Base-by-base conservation (phyloP, 768 basidiomycete genomes). In the Rhodotorula kratochvilovae region DNA sequence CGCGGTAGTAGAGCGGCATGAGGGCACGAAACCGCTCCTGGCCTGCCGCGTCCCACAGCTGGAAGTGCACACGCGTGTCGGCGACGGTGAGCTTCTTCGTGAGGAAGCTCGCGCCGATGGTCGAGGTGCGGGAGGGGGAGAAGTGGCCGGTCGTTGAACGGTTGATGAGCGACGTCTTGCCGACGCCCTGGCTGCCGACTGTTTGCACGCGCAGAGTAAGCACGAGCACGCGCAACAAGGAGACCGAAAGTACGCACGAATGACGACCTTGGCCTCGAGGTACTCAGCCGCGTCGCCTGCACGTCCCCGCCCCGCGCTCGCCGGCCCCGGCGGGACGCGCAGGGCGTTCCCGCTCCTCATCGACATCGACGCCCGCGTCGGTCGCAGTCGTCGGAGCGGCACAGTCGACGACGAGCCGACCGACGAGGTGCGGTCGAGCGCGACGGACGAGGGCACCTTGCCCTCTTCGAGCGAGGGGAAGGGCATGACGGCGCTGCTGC, bases 1-100 rank as follows among this genome's bases (percentile, higher is more conserved):
- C 92, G 82, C 92, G 88, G 85, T 94, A 94, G 83, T 94, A 95
- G 89, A 95, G 92, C 76, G 91, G 91, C 77, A 92, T 92, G 90
- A 93, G 91, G 79, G 89, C 90, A 72, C 92, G 85, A 80, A 93
- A 94, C 71, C 92, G 84, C 83, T 93, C 92, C 84, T 94, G 92
- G 42, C 92, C 92, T 64, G 91, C 92, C 73, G 92, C 92, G 79
- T 94, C 92, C 92, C 92, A 81, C 31, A 80, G 74, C 73, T 81
- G 80, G 23, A 80, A 68, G 35, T 90, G 86, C 23, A 96, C 91
- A 80, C 89, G 90, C 78, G 90, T 84, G 66, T 90, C 91, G 75
- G 92, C 87, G 74, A 94, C 84, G 79, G 86, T 84, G 61, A 91
- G 87, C 82, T 93, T 93, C 85, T 95, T 94, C 66, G 91, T 90